Base-by-base conservation (phyloP, 2,329 filamentous ascomycete genomes). In the Calonectria pauciramosa region DNA sequence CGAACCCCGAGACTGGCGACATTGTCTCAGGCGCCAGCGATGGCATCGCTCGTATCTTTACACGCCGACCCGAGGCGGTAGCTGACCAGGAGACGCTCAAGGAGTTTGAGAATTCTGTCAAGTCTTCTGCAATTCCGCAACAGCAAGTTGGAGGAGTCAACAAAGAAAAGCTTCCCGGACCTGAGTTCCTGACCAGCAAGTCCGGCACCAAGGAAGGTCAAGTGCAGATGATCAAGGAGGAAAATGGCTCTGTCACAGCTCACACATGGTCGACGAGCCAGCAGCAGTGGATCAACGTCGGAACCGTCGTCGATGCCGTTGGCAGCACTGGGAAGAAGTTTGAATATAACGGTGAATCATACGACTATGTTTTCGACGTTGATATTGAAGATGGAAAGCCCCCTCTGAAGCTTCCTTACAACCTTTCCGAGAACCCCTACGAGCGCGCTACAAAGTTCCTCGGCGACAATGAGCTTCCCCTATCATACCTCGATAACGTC, bases 331-430 rank as follows among this genome's bases (percentile, higher is more conserved):
- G 95, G 14, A 92, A 92, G 73, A 96, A 96, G 86, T 91, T 92
- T 10, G 90, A 93, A 72, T 94, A 96, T 82, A 89, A 94, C 1
- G 96, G 96, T 38, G 92, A 98, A 82, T 94, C 96, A 75, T 99
- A 98, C 83, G 97, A 99, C 83, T 98, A 94, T 81, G 96, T 99
- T 11, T 99, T 99, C 79, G 96, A 98, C 82, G 96, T 98, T 32
- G 96, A 98, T 80, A 97, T 98, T 76, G 95, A 98, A 83, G 96
- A 98, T 81, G 96, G 96, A 68, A 96, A 97, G 82, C 96, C 96
- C 16, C 92, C 96, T 0, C 88, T 99, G 59, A 98, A 98, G 85
- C 89, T 99, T n/a, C 96, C 96, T 0, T 99, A 94, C 86, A 98
- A 99, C 83, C 89, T 96, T 16, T 95, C 94, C 1, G 94, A 98